Base-by-base conservation (phyloP, 208 protist genomes). In the Acanthamoeba lenticulata region DNA sequence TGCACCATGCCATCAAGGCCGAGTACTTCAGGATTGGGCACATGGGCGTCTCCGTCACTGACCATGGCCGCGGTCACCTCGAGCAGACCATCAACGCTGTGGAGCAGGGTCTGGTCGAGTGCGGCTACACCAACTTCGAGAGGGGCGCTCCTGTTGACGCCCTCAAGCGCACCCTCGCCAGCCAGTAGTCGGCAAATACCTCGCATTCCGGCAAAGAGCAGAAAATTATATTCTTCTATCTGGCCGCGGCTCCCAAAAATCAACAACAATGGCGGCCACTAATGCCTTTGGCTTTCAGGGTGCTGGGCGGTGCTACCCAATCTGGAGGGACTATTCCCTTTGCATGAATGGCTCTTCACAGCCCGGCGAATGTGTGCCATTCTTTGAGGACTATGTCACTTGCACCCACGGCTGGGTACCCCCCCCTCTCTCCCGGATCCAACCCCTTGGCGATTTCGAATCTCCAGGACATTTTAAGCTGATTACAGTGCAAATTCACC, bases 21-120 rank as follows among this genome's bases (percentile, higher is more conserved):
- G 90, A 94, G 72, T 95, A 95, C 90, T 95, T 95, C 60, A 49
- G 94, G 34, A 77, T 94, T 32, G 94, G 94, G 27, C 94, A 88
- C 79, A 88, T 88, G 79, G 79, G 79, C 21, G 79, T 88, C 19
- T 60, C 44, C 17, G 79, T 88, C n/a, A 88, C 47, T n/a, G 44
- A 88, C 36, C 47, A 7, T 24, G 5, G 29, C 24, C 44, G 47
- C 13, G 47, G 47, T 24, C 79, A 88, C 47, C 79, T 88, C 29
- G 79, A 88, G 44, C 40, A 88, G 44, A 88, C 79, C 29, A 57
- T 88, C 34, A 47, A 15, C 0, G 79, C 79, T n/a, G 44, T 88
- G 9, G 44, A 88, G 29, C 29, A 88, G n/a, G 40, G 44, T 6
- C 47, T 88, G 42, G 29, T 34, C n/a, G 79, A 88, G 34, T 57